Conservation (phyloP, 495 filamentous ascomycete genomes). For the Penicillium pulvis region DNA sequence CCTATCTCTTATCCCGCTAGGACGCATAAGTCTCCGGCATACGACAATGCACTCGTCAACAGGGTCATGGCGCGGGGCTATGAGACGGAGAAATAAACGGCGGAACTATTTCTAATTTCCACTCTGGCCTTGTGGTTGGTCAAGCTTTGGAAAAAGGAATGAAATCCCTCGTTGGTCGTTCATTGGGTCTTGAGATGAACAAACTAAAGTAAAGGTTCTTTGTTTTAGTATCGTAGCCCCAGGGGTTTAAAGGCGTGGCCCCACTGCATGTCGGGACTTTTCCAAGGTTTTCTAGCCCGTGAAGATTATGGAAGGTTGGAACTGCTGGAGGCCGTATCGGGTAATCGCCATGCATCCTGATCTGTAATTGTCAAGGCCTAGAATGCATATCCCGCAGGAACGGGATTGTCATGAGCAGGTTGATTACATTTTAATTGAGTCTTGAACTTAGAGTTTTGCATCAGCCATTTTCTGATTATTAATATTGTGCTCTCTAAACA, state of each 20-base stretch:
- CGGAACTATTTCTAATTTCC: neutral
- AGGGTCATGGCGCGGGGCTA: neutral
- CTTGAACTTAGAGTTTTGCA: too few species aligned
- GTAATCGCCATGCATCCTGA: constrained; percentile 2
- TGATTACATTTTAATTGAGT: too few species aligned
- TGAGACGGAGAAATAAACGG: neutral
- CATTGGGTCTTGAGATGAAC: neutral
- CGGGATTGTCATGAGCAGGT: neutral
- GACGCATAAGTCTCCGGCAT: constrained; percentile 2
- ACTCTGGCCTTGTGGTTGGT: neutral
- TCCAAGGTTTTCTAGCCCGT: constrained; percentile 1
- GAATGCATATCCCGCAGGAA: neutral
- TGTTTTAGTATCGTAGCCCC: neutral
- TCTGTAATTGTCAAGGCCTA: constrained; percentile 3
- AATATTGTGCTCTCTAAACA: neutral
- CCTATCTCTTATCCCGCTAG: neutral
- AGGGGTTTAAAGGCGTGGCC: neutral
- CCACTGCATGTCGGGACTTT: neutral
- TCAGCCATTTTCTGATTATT: neutral
- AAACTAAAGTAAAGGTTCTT: neutral
- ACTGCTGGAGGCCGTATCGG: constrained; percentile 4
- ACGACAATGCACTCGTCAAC: neutral
- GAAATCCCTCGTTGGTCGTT: neutral
- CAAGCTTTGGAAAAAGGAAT: neutral
- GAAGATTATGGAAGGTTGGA: neutral